Base-by-base conservation (phyloP, 345 rosid genomes). In the Hypericum perforatum region DNA sequence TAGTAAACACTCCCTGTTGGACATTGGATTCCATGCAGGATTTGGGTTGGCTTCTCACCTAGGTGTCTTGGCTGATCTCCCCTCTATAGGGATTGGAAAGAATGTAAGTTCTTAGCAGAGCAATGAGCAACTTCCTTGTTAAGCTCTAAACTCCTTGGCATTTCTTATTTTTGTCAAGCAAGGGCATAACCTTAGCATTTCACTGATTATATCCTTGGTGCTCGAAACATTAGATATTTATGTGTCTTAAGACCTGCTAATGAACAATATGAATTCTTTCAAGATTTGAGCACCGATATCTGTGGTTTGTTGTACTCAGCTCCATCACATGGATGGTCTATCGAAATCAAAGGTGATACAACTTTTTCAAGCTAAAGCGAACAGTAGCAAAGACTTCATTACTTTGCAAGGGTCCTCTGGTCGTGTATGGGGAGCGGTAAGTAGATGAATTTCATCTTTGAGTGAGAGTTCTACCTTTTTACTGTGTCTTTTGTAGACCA, bases 1-100 rank as follows among this genome's bases (percentile, higher is more conserved):
- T n/a, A n/a, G n/a, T n/a, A n/a, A n/a, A n/a, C n/a, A n/a, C n/a
- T n/a, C n/a, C n/a, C n/a, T n/a, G n/a, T 43, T 11, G 11, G 47
- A 13, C 11, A 5, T 11, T 7, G 14, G 40, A 42, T 46, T 56
- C 59, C 59, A 13, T 58, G 7, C 53, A 90, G 98, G 95, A 62
- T 87, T 87, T 74, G 96, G 98, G 58, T 70, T 82, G 75, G 96
- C 96, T 45, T 82, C 84, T 63, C 95, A 91, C 74, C 61, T 82
- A 37, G 94, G 96, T 57, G 92, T 91, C 66, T 68, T 85, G 62
- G 96, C 80, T 53, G 49, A 85, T 69, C 58, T 85, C 13, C 92
- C 96, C 29, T 69, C 98, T 16, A 78, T 82, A 69, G 96, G 96
- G 46, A 69, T 91, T 11, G 89, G 92, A 57, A 91, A 91, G 66